A percentile compares a stretch with the other conserved stretches of the same genome.
Conservation (phyloP, 2,329 filamentous ascomycete genomes). For the Fusarium hainanense region DNA sequence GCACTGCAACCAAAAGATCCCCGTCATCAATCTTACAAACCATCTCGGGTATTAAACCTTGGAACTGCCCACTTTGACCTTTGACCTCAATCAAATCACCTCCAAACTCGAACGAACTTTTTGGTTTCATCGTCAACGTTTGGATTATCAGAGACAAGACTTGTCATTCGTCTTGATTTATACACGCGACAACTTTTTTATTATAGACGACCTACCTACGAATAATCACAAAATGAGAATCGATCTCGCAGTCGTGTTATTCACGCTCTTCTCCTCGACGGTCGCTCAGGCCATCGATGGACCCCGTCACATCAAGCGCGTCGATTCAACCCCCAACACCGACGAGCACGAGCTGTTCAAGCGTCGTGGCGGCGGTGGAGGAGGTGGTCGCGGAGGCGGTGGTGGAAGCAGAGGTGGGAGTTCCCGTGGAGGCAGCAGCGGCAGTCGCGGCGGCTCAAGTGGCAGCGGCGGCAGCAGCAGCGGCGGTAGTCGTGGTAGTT, state of each 20-base stretch:
- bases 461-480: not conserved
- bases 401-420: slow-evolving; percentile 31
- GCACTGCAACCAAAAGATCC: not conserved
- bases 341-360: slow-evolving; percentile 64
- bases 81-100: not conserved
- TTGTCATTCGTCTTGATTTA: not conserved
- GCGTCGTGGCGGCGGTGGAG: slow-evolving; percentile 69
- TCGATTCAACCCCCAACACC: slow-evolving; percentile 38
- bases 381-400: slow-evolving; percentile 55
- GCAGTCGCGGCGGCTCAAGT: slow-evolving; percentile 18
- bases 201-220: not conserved
- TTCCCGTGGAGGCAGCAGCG: slow-evolving; percentile 28
- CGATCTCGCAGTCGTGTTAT: slow-evolving; percentile 46
- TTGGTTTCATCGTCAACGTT: not conserved
- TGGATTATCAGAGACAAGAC: not conserved
- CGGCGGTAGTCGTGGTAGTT: slow-evolving; percentile 14
- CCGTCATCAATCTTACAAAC: slow-evolving; percentile 25
- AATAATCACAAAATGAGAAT: slow-evolving; percentile 47
- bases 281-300: slow-evolving; percentile 42
- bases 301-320: slow-evolving; percentile 41
- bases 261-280: slow-evolving; percentile 46
- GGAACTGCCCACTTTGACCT: slow-evolving; percentile 24
- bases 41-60: slow-evolving; percentile 30
- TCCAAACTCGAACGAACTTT: slow-evolving; percentile 4
- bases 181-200: not conserved